Base-by-base conservation (phyloP, 2,329 filamentous ascomycete genomes). In the Calonectria honghensis region DNA sequence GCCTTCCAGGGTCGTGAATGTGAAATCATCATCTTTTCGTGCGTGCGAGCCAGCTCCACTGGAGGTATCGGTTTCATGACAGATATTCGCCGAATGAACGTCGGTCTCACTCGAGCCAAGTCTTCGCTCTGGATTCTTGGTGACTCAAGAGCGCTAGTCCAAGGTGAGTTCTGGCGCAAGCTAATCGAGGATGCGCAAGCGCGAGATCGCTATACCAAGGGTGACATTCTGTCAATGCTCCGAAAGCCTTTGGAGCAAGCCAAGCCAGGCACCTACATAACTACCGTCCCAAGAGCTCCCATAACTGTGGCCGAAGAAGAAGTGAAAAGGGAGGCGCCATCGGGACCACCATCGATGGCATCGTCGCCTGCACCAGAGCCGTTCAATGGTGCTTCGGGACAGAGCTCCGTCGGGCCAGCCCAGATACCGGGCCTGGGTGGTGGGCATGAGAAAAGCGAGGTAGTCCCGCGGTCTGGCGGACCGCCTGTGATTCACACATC, bases 11-110 rank as follows among this genome's bases (percentile, higher is more conserved):
- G 97, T 76, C 93, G 97, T 79, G 97, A 99, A 85, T 97, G 96
- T 81, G 97, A 99, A 83, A 94, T 99, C 76, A 98, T 99, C 84
- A 98, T 99, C 77, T 99, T 99, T 87, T 98, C 97, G 51, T 99
- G 97, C 85, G 97, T 99, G 75, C 93, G 97, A 87, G 96, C 97
- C 29, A 96, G 94, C 37, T 92, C 95, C n/a, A 94, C 94, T 10
- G 94, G 94, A n/a, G 96, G 96, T 81, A 98, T 99, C 82, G 97
- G 97, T 89, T 99, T 99, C 91, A 94, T 99, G 91, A 94, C 95
- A 70, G 97, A 99, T 84, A 98, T 99, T 82, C 93, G 97, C 73
- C 96, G 97, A 89, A 98, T 99, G 97, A 99, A 99, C 85, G 97
- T 99, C 81, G 97, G 97, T 87, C 89, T 99, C 74, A 99, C 97